phyloP scores from a whole-genome alignment of 352 stramenopile species.

The Globisporangium sylvaticum region DNA sequence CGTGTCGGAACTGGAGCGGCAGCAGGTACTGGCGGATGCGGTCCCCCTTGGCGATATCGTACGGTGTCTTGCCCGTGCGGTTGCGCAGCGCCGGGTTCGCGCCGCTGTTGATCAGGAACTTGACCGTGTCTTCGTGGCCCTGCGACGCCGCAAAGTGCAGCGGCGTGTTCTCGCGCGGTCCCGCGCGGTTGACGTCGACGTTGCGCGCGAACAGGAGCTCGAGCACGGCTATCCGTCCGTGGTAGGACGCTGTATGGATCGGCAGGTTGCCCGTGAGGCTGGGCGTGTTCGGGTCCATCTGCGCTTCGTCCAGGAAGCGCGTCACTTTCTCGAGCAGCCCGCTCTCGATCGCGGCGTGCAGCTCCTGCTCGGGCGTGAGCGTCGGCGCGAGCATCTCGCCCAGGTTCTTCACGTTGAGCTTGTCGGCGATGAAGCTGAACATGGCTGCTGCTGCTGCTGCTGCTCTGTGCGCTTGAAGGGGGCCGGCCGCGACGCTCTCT shows the following conservation, averaged over 20 bases:
- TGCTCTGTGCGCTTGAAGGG: not conserved
- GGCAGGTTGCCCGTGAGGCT: slow-evolving; percentile 76
- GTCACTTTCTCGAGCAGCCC: slow-evolving; percentile 71
- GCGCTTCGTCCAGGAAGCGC: slow-evolving; percentile 61
- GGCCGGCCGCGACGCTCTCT: not conserved
- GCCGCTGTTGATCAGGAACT: slow-evolving; percentile 63
- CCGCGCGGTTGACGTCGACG: slow-evolving; percentile 66
- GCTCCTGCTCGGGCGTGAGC: slow-evolving; percentile 82
- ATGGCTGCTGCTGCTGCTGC: slow-evolving; percentile 29
- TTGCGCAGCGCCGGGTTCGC: slow-evolving; percentile 81
- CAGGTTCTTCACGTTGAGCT: slow-evolving; percentile 88
- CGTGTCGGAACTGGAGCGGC: slow-evolving; percentile 85
- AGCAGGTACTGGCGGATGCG: slow-evolving; percentile 82
- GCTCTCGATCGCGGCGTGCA: slow-evolving; percentile 75
- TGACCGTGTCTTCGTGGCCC: slow-evolving; percentile 67
- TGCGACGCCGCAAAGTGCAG: slow-evolving; percentile 82
- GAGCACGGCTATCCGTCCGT: slow-evolving; percentile 69
- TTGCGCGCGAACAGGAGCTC: slow-evolving; percentile 64
- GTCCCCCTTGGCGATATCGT: slow-evolving; percentile 84
- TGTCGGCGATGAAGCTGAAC: slow-evolving; percentile 88
- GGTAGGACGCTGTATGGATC: slow-evolving; percentile 84
- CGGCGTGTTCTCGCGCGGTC: slow-evolving; percentile 71
- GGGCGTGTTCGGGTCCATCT: slow-evolving; percentile 62
- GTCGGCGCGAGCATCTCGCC: slow-evolving; percentile 85
- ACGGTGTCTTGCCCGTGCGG: slow-evolving; percentile 69